Evolutionary conservation across 2,329 filamentous ascomycete species (phyloP).

Genomic region (Nothopassalora personata): DNA sequence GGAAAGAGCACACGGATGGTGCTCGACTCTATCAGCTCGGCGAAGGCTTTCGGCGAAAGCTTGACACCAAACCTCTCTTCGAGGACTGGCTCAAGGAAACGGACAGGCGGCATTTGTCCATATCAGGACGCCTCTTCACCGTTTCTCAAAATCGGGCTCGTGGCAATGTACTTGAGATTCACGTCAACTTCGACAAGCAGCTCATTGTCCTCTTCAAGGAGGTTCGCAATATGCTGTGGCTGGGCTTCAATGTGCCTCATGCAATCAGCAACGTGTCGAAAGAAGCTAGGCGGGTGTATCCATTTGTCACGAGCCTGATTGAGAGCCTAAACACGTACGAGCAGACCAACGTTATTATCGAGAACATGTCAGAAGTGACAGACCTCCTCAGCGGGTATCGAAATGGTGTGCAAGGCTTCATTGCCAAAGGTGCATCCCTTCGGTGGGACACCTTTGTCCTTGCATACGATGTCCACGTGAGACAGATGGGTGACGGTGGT

Average conservation of each 20-base stretch:
- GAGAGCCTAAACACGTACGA: conserved; percentile 93
- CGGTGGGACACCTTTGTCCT: conserved; percentile 98
- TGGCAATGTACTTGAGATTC: conserved; percentile 80
- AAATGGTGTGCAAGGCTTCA: conserved; percentile 78
- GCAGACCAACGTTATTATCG: conserved; percentile 79
- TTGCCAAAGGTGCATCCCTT: conserved; percentile 80
- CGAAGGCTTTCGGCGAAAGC: conserved; percentile 89
- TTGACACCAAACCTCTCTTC: conserved; percentile 89
- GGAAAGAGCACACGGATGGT: conserved; percentile 89
- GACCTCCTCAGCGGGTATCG: conserved; percentile 85
- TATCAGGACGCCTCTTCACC: conserved; percentile 85
- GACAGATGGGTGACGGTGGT: conserved; percentile 45
- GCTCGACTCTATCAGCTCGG: conserved; percentile 90
- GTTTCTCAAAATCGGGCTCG: conserved; percentile 84
- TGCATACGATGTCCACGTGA: conserved; percentile 85
- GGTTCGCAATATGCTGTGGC: conserved; percentile 90
- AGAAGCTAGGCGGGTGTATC: conserved; percentile 97
- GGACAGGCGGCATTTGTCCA: conserved; percentile 79
- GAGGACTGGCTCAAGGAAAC: conserved; percentile 94
- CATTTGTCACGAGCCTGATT: conserved; percentile 96
- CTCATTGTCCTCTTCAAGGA: conserved; percentile 98
- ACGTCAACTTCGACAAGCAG: conserved; percentile 94
- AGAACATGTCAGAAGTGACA: conserved; percentile 79
- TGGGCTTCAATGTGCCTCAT: conserved; percentile 90
- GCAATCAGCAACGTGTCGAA: conserved; percentile 93